Evolutionary conservation across 371 early-diverging fungal genomes (phyloP).

Genomic region (Basidiobolus meristosporus): DNA sequence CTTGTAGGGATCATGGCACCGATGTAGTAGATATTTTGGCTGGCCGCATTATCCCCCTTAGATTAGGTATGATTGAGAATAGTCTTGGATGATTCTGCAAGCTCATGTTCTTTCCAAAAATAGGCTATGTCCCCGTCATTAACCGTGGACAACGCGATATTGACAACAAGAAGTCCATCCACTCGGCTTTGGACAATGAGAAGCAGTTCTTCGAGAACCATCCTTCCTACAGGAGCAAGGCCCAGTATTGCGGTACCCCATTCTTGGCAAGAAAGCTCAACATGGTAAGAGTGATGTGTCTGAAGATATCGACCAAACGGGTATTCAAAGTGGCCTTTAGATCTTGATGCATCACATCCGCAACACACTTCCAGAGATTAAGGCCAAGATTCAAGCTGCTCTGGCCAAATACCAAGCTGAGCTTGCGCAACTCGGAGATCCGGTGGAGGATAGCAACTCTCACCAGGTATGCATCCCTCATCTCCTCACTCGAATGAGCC

Average conservation of each 20-base stretch:
- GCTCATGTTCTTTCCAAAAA: no score
- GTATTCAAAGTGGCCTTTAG: conserved; percentile 15
- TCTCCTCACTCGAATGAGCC: no score
- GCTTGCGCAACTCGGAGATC: conserved; percentile 76
- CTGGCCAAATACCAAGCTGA: conserved; percentile 72
- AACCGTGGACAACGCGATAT: conserved; percentile 96
- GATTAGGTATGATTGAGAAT: conserved; percentile 39
- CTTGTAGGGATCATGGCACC: conserved; percentile 89
- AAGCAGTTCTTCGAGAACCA: conserved; percentile 85
- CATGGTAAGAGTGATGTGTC: conserved; percentile 43
- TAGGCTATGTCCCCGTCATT: conserved; percentile 72
- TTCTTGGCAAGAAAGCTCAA: conserved; percentile 91
- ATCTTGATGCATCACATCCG: conserved; percentile 96
- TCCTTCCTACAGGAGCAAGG: conserved; percentile 81
- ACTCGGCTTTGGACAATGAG: conserved; percentile 75
- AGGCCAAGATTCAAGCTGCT: conserved; percentile 75
- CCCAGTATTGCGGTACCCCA: conserved; percentile 96
- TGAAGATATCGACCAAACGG: neutral
- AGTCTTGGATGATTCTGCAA: neutral
- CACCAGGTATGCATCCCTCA: conserved; percentile 55
- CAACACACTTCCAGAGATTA: conserved; percentile 94
- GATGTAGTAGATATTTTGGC: conserved; percentile 97
- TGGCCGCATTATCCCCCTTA: conserved; percentile 85
- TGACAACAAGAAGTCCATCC: conserved; percentile 74
- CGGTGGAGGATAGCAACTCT: conserved; percentile 49